These are phyloP conservation scores for Saccharomyces hybrid DNA, from an alignment of 1,139 yeast species.

Conservation along the genomic window DNA sequence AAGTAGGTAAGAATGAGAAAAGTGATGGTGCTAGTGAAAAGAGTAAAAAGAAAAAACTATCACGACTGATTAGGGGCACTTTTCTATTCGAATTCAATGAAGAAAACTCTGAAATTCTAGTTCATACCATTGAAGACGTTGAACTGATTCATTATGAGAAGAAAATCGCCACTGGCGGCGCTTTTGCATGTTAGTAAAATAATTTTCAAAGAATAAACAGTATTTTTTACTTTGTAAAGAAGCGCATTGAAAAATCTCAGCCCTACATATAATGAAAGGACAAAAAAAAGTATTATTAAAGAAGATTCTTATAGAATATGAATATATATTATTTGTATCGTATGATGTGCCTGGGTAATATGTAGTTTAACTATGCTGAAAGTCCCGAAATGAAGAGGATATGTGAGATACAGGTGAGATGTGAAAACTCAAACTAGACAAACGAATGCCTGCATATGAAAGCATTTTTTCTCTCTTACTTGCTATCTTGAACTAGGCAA, in stretches of 20 bases:
- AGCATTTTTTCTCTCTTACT: background rate
- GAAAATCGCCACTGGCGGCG: slow-evolving; percentile 7
- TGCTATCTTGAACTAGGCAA: background rate
- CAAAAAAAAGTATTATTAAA: too few species aligned
- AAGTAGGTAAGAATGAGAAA: background rate
- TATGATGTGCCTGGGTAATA: too few species aligned
- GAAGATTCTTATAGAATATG: too few species aligned
- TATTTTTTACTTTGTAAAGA: background rate
- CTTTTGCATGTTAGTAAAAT: slow-evolving; percentile 13
- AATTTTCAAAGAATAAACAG: background rate
- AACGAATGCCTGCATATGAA: background rate
- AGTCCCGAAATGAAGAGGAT: background rate
- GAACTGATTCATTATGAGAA: slow-evolving; percentile 49
- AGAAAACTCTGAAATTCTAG: slow-evolving; percentile 49
- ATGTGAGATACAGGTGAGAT: background rate
- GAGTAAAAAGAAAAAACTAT: slow-evolving; percentile 29
- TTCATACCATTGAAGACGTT: slow-evolving; percentile 73
- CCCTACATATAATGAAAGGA: too few species aligned
- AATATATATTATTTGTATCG: too few species aligned
- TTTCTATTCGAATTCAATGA: slow-evolving; percentile 68
- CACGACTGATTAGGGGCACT: slow-evolving; percentile 45
- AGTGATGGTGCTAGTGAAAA: background rate
- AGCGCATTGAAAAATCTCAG: too few species aligned
- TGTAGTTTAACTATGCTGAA: background rate
- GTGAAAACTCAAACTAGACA: background rate